Conservation (phyloP, 805 yeast species). For the Starmerella apicola region DNA sequence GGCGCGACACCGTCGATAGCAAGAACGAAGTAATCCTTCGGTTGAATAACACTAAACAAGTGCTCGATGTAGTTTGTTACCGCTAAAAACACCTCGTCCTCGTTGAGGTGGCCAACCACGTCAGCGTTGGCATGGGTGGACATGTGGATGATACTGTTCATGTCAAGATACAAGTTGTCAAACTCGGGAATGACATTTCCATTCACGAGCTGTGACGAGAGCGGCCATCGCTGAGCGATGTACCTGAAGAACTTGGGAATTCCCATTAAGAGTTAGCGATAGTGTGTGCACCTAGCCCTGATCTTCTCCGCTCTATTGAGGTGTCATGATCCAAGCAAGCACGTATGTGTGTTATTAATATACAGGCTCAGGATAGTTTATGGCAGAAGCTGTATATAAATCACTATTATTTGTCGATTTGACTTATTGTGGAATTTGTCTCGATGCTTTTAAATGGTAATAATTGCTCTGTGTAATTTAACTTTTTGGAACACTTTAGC, state of each 20-base stretch:
- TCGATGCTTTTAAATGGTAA: too few relatives aligned
- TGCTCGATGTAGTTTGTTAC: slow-evolving; percentile 92
- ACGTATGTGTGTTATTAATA: too few relatives aligned
- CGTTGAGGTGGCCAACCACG: slow-evolving; percentile 54
- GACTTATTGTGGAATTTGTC: too few relatives aligned
- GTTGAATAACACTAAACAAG: slow-evolving; percentile 74
- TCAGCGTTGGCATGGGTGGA: slow-evolving; percentile 81
- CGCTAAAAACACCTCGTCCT: slow-evolving; percentile 85
- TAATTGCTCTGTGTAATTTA: too few relatives aligned
- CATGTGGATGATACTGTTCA: slow-evolving; percentile 88
- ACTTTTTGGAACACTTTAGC: too few relatives aligned
- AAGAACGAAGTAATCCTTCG: slow-evolving; percentile 77
- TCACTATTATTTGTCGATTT: too few relatives aligned
- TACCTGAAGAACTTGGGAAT: slow-evolving; percentile 94
- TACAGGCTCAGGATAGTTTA: background rate
- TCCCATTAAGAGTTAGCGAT: slow-evolving; percentile 40
- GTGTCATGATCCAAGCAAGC: too few relatives aligned
- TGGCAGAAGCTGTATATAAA: background rate
- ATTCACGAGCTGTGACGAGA: slow-evolving; percentile 74
- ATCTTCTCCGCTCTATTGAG: too few relatives aligned
- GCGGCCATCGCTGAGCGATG: slow-evolving; percentile 98
- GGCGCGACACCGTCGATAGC: slow-evolving; percentile 99
- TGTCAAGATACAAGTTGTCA: slow-evolving; percentile 88
- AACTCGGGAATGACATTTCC: slow-evolving; percentile 81
- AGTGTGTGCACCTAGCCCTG: background rate